A percentile compares a stretch with the other conserved stretches of the same genome.
These are phyloP conservation scores for Meyerozyma guilliermondii DNA, from an alignment of 1,139 yeast species.

Conservation along the genomic window DNA sequence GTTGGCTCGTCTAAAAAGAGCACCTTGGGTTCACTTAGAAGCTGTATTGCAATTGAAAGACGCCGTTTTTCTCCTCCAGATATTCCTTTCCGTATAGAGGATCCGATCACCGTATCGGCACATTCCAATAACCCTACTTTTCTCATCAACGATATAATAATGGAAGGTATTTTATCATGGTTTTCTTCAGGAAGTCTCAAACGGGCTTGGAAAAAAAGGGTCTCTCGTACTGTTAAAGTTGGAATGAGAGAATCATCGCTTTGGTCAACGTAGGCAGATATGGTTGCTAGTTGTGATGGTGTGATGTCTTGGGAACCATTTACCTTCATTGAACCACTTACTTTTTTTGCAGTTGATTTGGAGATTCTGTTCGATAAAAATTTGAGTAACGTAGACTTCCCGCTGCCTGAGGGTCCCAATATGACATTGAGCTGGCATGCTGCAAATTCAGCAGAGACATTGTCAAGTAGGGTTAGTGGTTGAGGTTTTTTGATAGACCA, in stretches of 20 bases:
- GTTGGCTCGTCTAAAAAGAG: constrained; percentile 24
- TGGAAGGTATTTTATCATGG: constrained; percentile 13
- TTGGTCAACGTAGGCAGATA: constrained; percentile 21
- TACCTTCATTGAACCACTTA: constrained; percentile 12
- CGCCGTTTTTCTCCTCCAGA: constrained; percentile 24
- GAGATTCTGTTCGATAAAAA: constrained; percentile 15
- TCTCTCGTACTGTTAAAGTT: constrained; percentile 20
- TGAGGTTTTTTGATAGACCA: constrained; percentile 1
- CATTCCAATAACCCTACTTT: constrained; percentile 19
- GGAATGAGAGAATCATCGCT: constrained; percentile 20
- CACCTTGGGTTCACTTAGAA: constrained; percentile 19
- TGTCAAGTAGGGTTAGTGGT: constrained; percentile 11
- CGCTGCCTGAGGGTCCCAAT: constrained; percentile 26
- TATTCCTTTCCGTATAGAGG: constrained; percentile 17
- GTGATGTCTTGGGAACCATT: constrained; percentile 12
- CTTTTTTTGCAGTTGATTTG: constrained; percentile 8
- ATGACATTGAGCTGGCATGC: constrained; percentile 19
- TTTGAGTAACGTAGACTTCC: constrained; percentile 21
- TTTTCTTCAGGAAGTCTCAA: constrained; percentile 16
- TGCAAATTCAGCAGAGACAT: constrained; percentile 14
- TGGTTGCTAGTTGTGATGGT: constrained; percentile 11
- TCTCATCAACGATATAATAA: constrained; percentile 14
- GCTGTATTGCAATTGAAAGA: constrained; percentile 21
- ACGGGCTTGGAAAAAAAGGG: constrained; percentile 19
- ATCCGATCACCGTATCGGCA: constrained; percentile 21